A percentile compares a stretch with the other conserved stretches of the same genome.
These are phyloP conservation scores for Phytophthora pisi DNA, from an alignment of 352 stramenopile species.

Conservation along the genomic window DNA sequence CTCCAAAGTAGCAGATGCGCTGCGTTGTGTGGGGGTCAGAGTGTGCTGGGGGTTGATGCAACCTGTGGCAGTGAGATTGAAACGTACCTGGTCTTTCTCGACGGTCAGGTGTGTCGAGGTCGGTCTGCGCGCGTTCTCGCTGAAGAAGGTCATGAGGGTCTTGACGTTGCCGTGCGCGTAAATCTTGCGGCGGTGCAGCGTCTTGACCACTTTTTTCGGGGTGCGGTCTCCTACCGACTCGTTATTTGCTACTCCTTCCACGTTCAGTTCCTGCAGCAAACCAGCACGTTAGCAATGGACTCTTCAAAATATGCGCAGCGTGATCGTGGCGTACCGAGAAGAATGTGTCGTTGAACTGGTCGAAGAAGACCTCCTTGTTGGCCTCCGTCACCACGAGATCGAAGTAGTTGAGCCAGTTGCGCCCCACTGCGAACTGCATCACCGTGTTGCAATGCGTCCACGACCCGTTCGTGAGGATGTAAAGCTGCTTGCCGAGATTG, in stretches of 20 bases:
- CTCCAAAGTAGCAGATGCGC: constrained; percentile 61
- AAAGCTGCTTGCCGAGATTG: constrained; percentile 43
- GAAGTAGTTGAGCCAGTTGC: constrained; percentile 55
- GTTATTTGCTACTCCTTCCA: constrained; percentile 2
- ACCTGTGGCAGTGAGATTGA: neutral
- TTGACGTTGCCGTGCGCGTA: constrained; percentile 56
- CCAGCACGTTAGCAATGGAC: neutral
- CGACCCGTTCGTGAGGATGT: constrained; percentile 59
- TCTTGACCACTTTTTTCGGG: constrained; percentile 36
- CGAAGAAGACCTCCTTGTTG: constrained; percentile 63
- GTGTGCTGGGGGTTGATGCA: neutral
- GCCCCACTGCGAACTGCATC: constrained; percentile 52
- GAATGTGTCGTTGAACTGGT: constrained; percentile 51
- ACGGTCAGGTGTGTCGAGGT: constrained; percentile 7
- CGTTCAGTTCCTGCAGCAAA: constrained; percentile 11
- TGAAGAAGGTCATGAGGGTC: constrained; percentile 42
- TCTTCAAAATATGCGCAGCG: neutral
- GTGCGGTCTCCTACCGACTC: constrained; percentile 1
- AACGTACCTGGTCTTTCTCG: constrained; percentile 26
- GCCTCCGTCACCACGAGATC: constrained; percentile 55
- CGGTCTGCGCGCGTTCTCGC: constrained; percentile 17
- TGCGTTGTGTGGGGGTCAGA: constrained; percentile 10
- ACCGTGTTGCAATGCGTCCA: constrained; percentile 64
- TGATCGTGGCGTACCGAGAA: constrained; percentile 39
- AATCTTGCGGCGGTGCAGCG: constrained; percentile 41